Conservation (phyloP, 495 filamentous ascomycete species). For the Penicillium angulare region DNA sequence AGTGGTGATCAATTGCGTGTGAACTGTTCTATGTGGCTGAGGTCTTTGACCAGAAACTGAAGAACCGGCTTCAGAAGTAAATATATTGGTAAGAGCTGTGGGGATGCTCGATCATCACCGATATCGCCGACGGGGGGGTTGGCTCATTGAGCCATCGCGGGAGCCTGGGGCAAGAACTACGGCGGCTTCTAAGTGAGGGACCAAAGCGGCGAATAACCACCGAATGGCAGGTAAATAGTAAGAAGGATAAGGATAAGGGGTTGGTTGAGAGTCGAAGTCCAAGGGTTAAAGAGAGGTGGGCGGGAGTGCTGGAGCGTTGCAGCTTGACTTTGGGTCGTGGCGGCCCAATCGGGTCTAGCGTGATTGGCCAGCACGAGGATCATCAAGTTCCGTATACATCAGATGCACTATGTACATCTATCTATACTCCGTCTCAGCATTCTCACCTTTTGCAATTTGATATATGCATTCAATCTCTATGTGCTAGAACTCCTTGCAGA, state of each 20-base stretch:
- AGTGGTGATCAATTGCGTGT: neutral
- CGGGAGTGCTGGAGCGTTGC: neutral
- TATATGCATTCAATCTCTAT: too few relatives aligned
- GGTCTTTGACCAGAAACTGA: neutral
- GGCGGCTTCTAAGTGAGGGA: conserved; percentile 7
- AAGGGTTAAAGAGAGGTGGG: neutral
- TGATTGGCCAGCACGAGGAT: conserved; percentile 2
- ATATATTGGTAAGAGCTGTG: conserved; percentile 21
- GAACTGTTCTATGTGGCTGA: neutral
- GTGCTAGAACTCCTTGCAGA: too few relatives aligned
- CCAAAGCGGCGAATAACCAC: neutral
- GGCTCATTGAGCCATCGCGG: conserved; percentile 38
- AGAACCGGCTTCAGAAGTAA: conserved; percentile 24
- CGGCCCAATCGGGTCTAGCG: conserved; percentile 1
- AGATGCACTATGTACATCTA: too few relatives aligned
- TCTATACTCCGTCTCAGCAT: too few relatives aligned
- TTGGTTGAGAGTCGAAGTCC: neutral
- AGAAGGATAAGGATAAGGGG: conserved; percentile 1
- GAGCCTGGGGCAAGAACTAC: conserved; percentile 10
- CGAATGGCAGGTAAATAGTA: neutral
- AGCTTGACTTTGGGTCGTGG: neutral
- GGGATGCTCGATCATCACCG: conserved; percentile 27
- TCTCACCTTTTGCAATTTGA: too few relatives aligned
- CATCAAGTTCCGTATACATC: too few relatives aligned
- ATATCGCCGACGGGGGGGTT: conserved; percentile 18